Percentiles rank a stretch among this genome's conserved stretches.
Evolutionary conservation across 2,329 filamentous ascomycete species (phyloP).

Genomic region (Colletotrichum sp.): DNA sequence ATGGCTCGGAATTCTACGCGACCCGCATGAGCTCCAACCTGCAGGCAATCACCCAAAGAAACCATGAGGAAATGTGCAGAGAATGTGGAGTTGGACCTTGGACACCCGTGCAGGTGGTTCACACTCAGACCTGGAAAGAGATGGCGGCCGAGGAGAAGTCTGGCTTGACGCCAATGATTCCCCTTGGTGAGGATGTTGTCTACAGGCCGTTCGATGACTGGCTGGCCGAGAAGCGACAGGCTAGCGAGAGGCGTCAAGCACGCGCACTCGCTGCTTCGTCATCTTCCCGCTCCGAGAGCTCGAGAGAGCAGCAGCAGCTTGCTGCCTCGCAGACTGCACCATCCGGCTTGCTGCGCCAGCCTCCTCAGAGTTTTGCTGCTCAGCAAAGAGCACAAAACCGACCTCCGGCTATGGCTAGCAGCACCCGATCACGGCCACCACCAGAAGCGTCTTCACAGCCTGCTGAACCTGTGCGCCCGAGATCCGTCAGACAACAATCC

Average conservation of each 20-base stretch:
- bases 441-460: conserved; percentile 5
- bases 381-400: conserved; percentile 66
- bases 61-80: conserved; percentile 62
- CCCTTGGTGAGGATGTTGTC: conserved; percentile 65
- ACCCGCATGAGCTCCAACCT: conserved; percentile 50
- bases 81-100: conserved; percentile 66
- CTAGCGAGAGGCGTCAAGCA: conserved; percentile 52
- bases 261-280: conserved; percentile 21
- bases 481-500: conserved; percentile 17
- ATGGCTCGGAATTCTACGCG: conserved; percentile 62
- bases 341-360: conserved; percentile 54
- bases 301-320: conserved; percentile 40
- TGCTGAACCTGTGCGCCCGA: conserved; percentile 6
- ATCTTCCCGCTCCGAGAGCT: conserved; percentile 14
- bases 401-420: conserved; percentile 35
- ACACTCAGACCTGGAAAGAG: conserved; percentile 68
- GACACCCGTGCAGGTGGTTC: conserved; percentile 48
- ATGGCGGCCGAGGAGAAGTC: conserved; percentile 73
- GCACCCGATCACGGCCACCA: conserved; percentile 33
- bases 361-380: conserved; percentile 70
- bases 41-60: conserved; percentile 52
- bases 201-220: conserved; percentile 70
- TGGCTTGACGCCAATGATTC: conserved; percentile 67
- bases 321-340: conserved; percentile 38
- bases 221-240: conserved; percentile 55